phyloP scores from a whole-genome alignment of 228 moss, liverwort and hornwort species.

The Sphagnum magellanicum region DNA sequence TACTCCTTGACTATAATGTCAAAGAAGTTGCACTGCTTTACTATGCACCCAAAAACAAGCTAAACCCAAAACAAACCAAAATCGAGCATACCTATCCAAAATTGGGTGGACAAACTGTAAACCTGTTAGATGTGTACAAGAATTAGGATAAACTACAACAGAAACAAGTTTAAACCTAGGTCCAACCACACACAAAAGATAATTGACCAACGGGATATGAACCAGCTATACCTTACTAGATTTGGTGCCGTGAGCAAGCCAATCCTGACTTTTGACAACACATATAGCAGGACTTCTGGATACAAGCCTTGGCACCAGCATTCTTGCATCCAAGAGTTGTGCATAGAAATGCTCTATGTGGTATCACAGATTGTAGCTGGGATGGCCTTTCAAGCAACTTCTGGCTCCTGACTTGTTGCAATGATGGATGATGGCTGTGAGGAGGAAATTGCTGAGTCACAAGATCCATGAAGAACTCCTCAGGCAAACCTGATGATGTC shows the following conservation, averaged over 20 bases:
- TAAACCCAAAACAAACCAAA: too few relatives aligned
- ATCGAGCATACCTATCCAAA: too few relatives aligned
- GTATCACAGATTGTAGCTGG: background rate
- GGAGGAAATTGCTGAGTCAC: background rate
- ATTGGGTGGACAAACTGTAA: too few relatives aligned
- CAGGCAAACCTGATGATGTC: background rate
- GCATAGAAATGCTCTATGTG: background rate
- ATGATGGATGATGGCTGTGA: background rate
- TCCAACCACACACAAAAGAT: too few relatives aligned
- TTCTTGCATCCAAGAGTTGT: background rate
- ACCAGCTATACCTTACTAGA: too few relatives aligned
- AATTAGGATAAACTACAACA: too few relatives aligned
- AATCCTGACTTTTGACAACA: background rate
- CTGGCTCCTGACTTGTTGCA: background rate
- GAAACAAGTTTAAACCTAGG: too few relatives aligned
- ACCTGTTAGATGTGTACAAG: too few relatives aligned
- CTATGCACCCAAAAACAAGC: too few relatives aligned
- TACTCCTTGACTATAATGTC: too few relatives aligned
- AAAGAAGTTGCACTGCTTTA: too few relatives aligned
- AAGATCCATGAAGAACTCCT: background rate
- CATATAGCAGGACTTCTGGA: background rate
- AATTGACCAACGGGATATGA: too few relatives aligned
- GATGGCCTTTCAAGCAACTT: background rate
- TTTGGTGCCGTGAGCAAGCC: background rate
- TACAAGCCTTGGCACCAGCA: slow-evolving; percentile 1